These are phyloP conservation scores for Cladosporium phlei DNA, from an alignment of 2,329 filamentous ascomycete species.

Conservation along the genomic window DNA sequence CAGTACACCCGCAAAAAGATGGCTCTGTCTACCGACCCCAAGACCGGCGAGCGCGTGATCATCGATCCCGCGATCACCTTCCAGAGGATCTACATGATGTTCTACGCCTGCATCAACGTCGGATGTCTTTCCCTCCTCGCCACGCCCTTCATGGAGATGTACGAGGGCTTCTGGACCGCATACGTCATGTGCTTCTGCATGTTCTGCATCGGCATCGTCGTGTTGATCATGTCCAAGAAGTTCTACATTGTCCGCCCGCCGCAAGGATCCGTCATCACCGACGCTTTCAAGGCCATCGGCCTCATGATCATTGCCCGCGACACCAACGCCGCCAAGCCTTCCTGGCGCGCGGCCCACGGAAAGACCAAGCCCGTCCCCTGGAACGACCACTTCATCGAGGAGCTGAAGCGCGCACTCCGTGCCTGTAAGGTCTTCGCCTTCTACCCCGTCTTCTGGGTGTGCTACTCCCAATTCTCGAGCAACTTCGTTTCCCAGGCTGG, in stretches of 20 bases:
- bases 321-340: constrained; percentile 62
- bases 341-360: constrained; percentile 54
- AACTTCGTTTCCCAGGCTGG: constrained; percentile 47
- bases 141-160: constrained; percentile 63
- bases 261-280: constrained; percentile 60
- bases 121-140: constrained; percentile 63
- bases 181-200: constrained; percentile 60
- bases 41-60: constrained; percentile 43
- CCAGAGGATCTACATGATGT: constrained; percentile 55
- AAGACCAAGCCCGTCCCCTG: constrained; percentile 48
- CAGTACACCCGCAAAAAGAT: constrained; percentile 42
- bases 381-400: constrained; percentile 68
- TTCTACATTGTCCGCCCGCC: constrained; percentile 44
- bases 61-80: constrained; percentile 47
- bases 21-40: constrained; percentile 33
- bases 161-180: constrained; percentile 62
- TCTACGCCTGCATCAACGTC: constrained; percentile 69
- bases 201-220: constrained; percentile 57
- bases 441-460: constrained; percentile 44
- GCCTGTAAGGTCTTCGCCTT: constrained; percentile 67
- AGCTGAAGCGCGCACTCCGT: constrained; percentile 60
- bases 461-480: constrained; percentile 36
- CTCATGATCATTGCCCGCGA: constrained; percentile 51
- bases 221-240: constrained; percentile 41
- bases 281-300: constrained; percentile 59